Percentiles rank a stretch among this genome's conserved stretches.
Evolutionary conservation across 148 eudicot species (phyloP).

Genomic region (Bassia scoparia): DNA sequence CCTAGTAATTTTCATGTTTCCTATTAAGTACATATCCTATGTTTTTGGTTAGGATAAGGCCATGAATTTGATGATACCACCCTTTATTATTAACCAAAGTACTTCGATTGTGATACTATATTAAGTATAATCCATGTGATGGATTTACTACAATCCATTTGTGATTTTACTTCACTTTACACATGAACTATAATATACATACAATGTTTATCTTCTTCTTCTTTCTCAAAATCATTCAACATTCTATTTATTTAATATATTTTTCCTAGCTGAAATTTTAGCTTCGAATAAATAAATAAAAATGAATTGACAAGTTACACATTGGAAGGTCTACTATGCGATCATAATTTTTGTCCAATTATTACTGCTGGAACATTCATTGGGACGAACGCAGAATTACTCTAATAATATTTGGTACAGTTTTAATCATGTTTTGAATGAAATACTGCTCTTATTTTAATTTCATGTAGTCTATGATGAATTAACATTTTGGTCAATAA

Average conservation of each 20-base stretch:
- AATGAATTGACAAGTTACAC: slow-evolving; percentile 3
- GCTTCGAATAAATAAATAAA: neutral
- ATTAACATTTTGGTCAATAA: too few relatives aligned
- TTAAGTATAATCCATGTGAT: neutral
- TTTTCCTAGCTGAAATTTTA: neutral
- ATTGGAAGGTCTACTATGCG: neutral
- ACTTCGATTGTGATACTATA: neutral
- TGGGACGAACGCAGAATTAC: slow-evolving; percentile 21
- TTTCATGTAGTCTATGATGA: neutral
- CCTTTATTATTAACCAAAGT: neutral
- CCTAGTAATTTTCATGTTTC: neutral
- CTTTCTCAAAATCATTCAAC: neutral
- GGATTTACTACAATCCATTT: too few relatives aligned
- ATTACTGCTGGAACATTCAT: slow-evolving; percentile 15
- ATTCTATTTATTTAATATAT: neutral
- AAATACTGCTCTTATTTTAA: too few relatives aligned
- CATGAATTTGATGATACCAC: neutral
- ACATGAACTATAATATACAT: neutral
- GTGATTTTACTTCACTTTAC: too few relatives aligned
- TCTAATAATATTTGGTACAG: neutral
- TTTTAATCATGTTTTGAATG: neutral
- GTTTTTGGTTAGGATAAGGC: neutral
- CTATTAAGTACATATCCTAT: neutral
- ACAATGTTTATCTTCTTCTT: neutral
- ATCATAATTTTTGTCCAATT: neutral